Conservation (phyloP, 2,329 filamentous ascomycete genomes). For the Albifimbria verrucaria region DNA sequence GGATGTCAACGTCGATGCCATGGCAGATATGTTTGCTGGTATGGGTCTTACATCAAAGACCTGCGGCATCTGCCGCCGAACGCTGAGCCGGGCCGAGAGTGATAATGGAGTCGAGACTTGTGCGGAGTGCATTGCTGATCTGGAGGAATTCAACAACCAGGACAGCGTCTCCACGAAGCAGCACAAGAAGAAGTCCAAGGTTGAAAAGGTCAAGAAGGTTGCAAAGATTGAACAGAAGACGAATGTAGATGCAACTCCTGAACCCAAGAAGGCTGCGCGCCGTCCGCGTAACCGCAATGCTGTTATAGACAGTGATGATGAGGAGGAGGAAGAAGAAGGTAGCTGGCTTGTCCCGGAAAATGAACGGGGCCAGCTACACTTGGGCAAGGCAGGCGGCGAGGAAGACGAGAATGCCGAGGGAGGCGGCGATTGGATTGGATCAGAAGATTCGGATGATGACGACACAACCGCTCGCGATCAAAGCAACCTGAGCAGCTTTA, state of each 20-base stretch:
- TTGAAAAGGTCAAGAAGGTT: constrained; percentile 21
- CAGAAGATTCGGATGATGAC: constrained; percentile 62
- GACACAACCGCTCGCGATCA: constrained; percentile 49
- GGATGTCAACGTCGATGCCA: constrained; percentile 69
- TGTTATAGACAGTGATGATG: constrained; percentile 64
- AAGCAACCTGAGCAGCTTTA: constrained; percentile 53
- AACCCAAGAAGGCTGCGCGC: constrained; percentile 17
- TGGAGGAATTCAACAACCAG: constrained; percentile 58
- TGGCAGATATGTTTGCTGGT: constrained; percentile 83
- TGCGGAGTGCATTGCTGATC: constrained; percentile 69
- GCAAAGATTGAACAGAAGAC: constrained; percentile 12
- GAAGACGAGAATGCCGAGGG: constrained; percentile 87
- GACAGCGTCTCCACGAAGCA: constrained; percentile 37
- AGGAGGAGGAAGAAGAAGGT: constrained; percentile 67
- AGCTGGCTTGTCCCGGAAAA: constrained; percentile 77
- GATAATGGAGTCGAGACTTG: constrained; percentile 53
- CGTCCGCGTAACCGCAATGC: constrained; percentile 50
- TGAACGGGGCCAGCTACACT: constrained; percentile 55
- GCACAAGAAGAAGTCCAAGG: constrained; percentile 27
- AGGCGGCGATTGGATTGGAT: constrained; percentile 73
- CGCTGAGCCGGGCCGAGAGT: constrained; percentile 52
- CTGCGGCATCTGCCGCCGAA: constrained; percentile 79
- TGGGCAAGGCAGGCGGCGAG: constrained; percentile 78
- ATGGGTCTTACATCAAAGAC: constrained; percentile 74
- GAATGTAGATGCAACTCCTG: neutral